Evolutionary conservation across 176 grass and related monocot genomes (phyloP), one percentile per base, ranked within the genome.

Genomic region (Eleusine indica): DNA sequence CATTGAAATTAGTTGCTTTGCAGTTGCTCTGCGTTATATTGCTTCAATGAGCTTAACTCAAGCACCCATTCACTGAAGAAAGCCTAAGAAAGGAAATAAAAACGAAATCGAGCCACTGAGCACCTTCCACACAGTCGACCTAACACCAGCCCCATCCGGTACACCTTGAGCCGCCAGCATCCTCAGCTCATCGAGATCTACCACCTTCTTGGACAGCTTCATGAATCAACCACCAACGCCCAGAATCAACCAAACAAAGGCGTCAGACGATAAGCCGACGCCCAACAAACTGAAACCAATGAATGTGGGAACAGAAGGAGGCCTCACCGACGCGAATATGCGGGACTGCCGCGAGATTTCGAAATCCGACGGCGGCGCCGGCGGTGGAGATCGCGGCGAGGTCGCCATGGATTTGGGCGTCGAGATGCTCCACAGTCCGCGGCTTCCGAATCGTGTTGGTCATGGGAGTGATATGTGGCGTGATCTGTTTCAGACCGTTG

Each of bases 101-200:
- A 19, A 61, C 6, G n/a, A 62, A 8, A 7, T 29, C 3, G 25
- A 60, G 61, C 2, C 42, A 74, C 83, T 19, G 0, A 60, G 43
- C 64, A 98, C 95, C 92, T 98, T 98, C 95, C 90, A 95, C 41
- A 98, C 87, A 28, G 92, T 93, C 5, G 92, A 86, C 22, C 91
- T 87, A 65, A 95, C 86, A 17, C 90, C 90, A 46, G 92, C 89
- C 6, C 76, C 95, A 77, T 95, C 95, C 3, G 92, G 92, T 39
- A 98, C 88, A 19, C 90, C 92, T 76, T 95, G 87, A 57, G 84
- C 82, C 3, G 92, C 82, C 15, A 98, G 82, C 84, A 87, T 93
- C 74, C 90, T 78, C 68, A 95, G 41, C 76, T 98, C 95, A 64
- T 87, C 92, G 64, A 98, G 91, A 91, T 93, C 82, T 91, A 95